Conservation (phyloP, 2,329 filamentous ascomycete genomes). For the Boeremia lycopersici region DNA sequence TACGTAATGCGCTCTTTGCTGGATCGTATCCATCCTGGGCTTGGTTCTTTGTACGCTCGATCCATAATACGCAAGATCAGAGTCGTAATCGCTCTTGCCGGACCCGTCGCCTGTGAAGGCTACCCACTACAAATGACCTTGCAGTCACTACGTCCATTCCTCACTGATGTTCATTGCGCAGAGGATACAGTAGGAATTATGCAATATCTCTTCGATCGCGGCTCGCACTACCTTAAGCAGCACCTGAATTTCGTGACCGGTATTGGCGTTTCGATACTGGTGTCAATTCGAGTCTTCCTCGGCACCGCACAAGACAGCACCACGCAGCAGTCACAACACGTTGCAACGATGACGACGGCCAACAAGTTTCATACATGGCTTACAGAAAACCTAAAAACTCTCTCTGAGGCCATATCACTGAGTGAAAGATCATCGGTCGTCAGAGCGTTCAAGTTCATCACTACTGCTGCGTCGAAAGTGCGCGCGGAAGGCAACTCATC, state of each 20-base stretch:
- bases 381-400: slow-evolving; percentile 68
- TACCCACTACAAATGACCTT: slow-evolving; percentile 93
- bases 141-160: slow-evolving; percentile 76
- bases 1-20: slow-evolving; percentile 78
- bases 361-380: slow-evolving; percentile 81
- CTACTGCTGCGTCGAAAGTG: slow-evolving; percentile 71
- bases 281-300: slow-evolving; percentile 78
- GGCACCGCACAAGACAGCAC: slow-evolving; percentile 76
- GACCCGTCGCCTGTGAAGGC: slow-evolving; percentile 70
- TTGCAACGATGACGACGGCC: slow-evolving; percentile 75
- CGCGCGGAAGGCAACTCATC: slow-evolving; percentile 71
- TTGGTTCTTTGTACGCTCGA: slow-evolving; percentile 86
- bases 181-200: slow-evolving; percentile 88
- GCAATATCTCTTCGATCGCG: slow-evolving; percentile 78
- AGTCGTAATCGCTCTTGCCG: slow-evolving; percentile 79
- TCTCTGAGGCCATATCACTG: slow-evolving; percentile 30
- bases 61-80: slow-evolving; percentile 85
- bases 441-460: slow-evolving; percentile 69
- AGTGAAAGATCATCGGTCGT: slow-evolving; percentile 41
- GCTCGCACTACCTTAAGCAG: slow-evolving; percentile 66
- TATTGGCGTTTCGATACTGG: slow-evolving; percentile 76
- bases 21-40: slow-evolving; percentile 77
- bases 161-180: slow-evolving; percentile 84
- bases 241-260: slow-evolving; percentile 80
- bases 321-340: slow-evolving; percentile 83